phyloP scores from a whole-genome alignment of 495 filamentous ascomycete genomes.

The Aspergillus ellipticus region DNA sequence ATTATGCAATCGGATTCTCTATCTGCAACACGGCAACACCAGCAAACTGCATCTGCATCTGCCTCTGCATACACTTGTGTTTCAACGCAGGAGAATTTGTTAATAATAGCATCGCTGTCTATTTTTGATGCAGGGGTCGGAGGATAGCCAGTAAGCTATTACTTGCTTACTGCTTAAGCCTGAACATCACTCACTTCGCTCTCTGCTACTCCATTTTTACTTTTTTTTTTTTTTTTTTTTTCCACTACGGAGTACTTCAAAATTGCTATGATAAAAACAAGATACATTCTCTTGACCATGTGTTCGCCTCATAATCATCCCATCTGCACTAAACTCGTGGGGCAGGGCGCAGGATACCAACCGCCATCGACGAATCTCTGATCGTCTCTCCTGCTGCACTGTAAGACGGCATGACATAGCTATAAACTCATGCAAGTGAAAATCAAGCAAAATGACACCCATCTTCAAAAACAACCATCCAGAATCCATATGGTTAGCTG shows the following conservation, averaged over 20 bases:
- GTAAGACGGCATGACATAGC: no score
- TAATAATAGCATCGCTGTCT: neutral
- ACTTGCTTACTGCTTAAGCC: neutral
- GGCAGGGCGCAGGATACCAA: neutral
- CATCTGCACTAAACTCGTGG: neutral
- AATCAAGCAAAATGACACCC: neutral
- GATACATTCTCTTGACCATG: no score
- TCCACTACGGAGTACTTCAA: no score
- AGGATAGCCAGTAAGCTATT: no score
- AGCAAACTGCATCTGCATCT: no score
- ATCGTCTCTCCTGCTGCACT: no score
- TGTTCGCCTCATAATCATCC: neutral
- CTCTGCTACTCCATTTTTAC: neutral
- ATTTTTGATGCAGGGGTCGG: neutral
- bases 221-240: neutral
- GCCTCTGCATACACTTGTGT: no score
- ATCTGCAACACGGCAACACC: no score
- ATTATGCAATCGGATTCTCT: no score
- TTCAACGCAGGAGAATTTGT: neutral
- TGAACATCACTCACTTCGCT: neutral
- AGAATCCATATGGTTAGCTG: no score
- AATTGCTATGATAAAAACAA: no score
- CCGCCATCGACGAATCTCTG: neutral
- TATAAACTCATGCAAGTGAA: no score
- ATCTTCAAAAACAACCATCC: neutral